Evolutionary conservation across 2,329 filamentous ascomycete species (phyloP), one percentile per base, ranked within the genome.

Genomic region (Fusarium verticillioides): DNA sequence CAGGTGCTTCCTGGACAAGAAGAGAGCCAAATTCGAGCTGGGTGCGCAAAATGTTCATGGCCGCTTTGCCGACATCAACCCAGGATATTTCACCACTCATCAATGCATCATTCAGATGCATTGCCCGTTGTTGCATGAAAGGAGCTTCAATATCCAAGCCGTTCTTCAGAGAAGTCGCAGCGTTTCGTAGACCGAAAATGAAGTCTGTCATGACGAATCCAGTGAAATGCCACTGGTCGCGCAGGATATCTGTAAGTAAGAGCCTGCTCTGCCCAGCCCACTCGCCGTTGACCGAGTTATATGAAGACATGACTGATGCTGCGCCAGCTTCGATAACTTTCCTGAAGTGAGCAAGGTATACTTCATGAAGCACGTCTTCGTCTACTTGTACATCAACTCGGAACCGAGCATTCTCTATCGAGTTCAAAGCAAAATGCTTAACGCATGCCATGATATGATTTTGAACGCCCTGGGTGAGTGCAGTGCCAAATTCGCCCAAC

Each of bases 371-470:
- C 8, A 73, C 73, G 15, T 56, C 63, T 12, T 66, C 49, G 2
- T 69, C 67, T 7, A 77, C 30, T 5, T 73, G 30, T 5, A 77
- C 73, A 23, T 77, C 68, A 11, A 77, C 72, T 26, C 67, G 59
- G 26, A 77, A 78, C 1, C 73, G 69, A 11, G 76, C 66, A 7
- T 70, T 77, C 43, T 77, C 75, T 68, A 76, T 77, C 0, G 76
- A 78, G 39, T 78, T 75, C 18, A 78, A 63, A 6, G 75, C 75
- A 34, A 57, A 75, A 18, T 77, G 75, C 47, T 77, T 77, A 1
- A 77, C 75, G 23, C 69, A 75, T 1, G 73, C 74, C 75, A 77
- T 77, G 19, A 76, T 30, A 30, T 72, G 70, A 26, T 64, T 59
- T 66, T 77, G 74, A 3, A 76, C 50, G 10, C 75, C 75, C 4